These are phyloP conservation scores for Podospora fimiseda DNA, from an alignment of 495 filamentous ascomycete species.

Conservation along the genomic window DNA sequence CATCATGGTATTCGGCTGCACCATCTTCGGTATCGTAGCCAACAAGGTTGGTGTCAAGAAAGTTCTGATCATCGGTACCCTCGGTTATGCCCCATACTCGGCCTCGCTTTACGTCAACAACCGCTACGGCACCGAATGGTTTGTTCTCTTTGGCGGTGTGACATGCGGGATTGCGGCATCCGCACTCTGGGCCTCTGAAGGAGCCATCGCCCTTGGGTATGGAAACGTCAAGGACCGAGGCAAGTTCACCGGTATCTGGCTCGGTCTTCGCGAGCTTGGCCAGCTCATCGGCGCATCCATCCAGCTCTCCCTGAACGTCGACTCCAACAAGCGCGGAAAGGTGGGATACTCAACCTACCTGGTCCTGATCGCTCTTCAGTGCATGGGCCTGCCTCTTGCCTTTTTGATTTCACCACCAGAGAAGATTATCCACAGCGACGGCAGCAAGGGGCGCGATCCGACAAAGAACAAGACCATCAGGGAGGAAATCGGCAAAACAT, in stretches of 20 bases:
- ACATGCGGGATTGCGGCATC: slow-evolving; percentile 51
- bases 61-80: slow-evolving; percentile 49
- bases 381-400: slow-evolving; percentile 46
- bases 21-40: slow-evolving; percentile 44
- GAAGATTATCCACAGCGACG: slow-evolving; percentile 48
- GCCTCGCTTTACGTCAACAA: slow-evolving; percentile 55
- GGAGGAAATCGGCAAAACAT: slow-evolving; percentile 43
- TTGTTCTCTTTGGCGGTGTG: slow-evolving; percentile 50
- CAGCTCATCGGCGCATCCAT: slow-evolving; percentile 52
- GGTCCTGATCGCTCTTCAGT: slow-evolving; percentile 47
- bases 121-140: slow-evolving; percentile 51
- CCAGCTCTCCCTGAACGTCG: slow-evolving; percentile 47
- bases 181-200: slow-evolving; percentile 53
- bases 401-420: slow-evolving; percentile 47
- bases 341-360: slow-evolving; percentile 51
- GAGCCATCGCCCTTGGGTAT: slow-evolving; percentile 53
- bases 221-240: slow-evolving; percentile 48
- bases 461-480: slow-evolving; percentile 36
- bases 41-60: slow-evolving; percentile 50
- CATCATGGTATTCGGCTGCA: slow-evolving; percentile 52
- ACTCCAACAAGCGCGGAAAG: slow-evolving; percentile 42
- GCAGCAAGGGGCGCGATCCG: slow-evolving; percentile 36
- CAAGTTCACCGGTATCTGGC: slow-evolving; percentile 53
- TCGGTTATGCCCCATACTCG: slow-evolving; percentile 52
- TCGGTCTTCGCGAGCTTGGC: slow-evolving; percentile 50